Conservation (phyloP, 805 yeast genomes). For the Wickerhamomyces canadensis region DNA sequence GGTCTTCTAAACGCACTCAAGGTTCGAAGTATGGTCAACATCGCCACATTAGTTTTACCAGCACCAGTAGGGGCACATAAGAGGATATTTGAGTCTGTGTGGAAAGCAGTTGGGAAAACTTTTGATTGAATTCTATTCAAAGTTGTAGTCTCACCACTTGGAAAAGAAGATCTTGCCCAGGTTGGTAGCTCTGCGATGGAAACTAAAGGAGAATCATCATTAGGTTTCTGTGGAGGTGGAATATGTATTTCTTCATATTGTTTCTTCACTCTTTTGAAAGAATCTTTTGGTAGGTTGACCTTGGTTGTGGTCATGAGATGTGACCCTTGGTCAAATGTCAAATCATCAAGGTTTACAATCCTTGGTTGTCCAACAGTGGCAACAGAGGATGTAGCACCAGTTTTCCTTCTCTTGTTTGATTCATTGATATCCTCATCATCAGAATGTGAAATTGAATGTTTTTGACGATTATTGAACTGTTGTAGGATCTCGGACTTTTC, state of each 20-base stretch:
- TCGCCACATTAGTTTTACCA: constrained; percentile 96
- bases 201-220: constrained; percentile 38
- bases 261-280: constrained; percentile 67
- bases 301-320: constrained; percentile 61
- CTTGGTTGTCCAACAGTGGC: constrained; percentile 35
- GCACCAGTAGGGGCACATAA: constrained; percentile 99
- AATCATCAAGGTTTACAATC: constrained; percentile 55
- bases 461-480: constrained; percentile 42
- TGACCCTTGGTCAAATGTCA: constrained; percentile 68
- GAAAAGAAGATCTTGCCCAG: constrained; percentile 81
- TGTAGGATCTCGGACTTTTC: constrained; percentile 30
- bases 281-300: constrained; percentile 75
- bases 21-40: constrained; percentile 68
- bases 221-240: constrained; percentile 72
- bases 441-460: constrained; percentile 37
- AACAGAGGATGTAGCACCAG: constrained; percentile 2
- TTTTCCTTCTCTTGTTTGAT: constrained; percentile 24
- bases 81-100: constrained; percentile 62
- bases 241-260: constrained; percentile 84
- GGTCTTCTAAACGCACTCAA: constrained; percentile 46
- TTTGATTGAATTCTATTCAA: constrained; percentile 82
- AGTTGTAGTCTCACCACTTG: constrained; percentile 53
- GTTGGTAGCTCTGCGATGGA: constrained; percentile 61
- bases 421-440: constrained; percentile 19
- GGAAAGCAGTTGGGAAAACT: constrained; percentile 75